Base-by-base conservation (phyloP, 176 grass and related monocot species). In the Eragrostis nindensis region DNA sequence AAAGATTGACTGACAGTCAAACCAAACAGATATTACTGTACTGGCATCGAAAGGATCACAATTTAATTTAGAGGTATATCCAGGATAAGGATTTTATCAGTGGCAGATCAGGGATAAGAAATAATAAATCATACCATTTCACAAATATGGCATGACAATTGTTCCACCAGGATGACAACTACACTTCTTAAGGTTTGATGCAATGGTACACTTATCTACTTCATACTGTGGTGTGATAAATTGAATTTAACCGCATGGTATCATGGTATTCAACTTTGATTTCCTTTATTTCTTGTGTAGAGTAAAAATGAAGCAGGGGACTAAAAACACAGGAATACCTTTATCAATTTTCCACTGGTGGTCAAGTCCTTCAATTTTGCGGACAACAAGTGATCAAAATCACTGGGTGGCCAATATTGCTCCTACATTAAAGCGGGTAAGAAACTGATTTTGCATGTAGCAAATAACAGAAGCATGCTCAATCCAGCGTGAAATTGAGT, bases 301-400 rank as follows among this genome's bases (percentile, higher is more conserved):
- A 55, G 76, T 74, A 53, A 79, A 67, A 25, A 83, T n/a, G 65
- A 22, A 54, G 29, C 16, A 74, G 15, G 2, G 7, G 2, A 64
- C 5, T 55, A 66, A 45, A 77, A 73, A 68, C 7, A 11, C 7
- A 11, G 11, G 40, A 48, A 27, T 82, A 97, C 94, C 94, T 90
- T 97, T 71, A 94, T 80, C 77, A 97, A 82, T 92, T 87, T 92
- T 21, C 94, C 94, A 70, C 75, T 85, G 78, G 68, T 54, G 89
- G 87, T 66, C 83, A 97, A 82, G 42, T 83, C 82, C 45, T 79
- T 94, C 61, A 97, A 47, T 88, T 97, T 97, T 80, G 89, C 62
- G 48, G 91, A 92, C 40, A 97, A 83, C 49, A 94, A 56, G 45
- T 88, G 66, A 72, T 94, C 88, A 80, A 97, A 97, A 82, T 97